Evolutionary conservation across 2,329 filamentous ascomycete species (phyloP).

Genomic region (Talaromyces albobiverticillius): DNA sequence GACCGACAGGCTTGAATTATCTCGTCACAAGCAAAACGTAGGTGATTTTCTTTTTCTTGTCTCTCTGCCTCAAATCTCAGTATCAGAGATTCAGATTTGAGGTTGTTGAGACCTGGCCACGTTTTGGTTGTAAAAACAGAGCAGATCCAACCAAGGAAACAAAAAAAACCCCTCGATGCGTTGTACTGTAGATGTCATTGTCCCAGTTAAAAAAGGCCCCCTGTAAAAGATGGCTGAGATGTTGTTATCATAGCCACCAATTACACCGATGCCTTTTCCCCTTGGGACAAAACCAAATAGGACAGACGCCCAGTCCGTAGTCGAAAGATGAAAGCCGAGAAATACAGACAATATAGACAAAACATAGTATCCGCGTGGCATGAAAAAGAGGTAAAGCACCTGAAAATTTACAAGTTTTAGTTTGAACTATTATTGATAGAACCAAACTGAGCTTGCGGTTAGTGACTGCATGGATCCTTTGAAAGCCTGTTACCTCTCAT

Average conservation of each 20-base stretch:
- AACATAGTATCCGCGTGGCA: background rate
- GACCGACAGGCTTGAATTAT: no score
- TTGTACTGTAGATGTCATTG: constrained; percentile 16
- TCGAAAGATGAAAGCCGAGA: background rate
- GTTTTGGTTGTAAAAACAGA: constrained; percentile 82
- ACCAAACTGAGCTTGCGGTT: constrained; percentile 14
- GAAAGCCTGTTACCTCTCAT: constrained; percentile 30
- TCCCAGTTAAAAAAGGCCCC: constrained; percentile 21
- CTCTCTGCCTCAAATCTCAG: background rate
- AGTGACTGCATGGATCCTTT: constrained; percentile 18
- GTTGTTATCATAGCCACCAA: constrained; percentile 65
- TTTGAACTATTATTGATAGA: background rate
- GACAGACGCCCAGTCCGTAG: background rate
- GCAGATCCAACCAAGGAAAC: constrained; percentile 59
- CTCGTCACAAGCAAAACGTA: no score
- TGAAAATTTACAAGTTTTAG: background rate
- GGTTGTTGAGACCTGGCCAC: constrained; percentile 65
- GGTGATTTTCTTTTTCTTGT: background rate
- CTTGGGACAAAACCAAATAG: background rate
- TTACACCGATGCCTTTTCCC: constrained; percentile 28
- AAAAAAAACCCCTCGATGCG: constrained; percentile 55
- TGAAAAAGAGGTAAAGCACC: background rate
- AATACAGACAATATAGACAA: constrained; percentile 1
- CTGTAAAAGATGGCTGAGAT: constrained; percentile 57
- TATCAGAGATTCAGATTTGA: constrained; percentile 38